Base-by-base conservation (phyloP, 73 alveolate species). In the Paramecium bursaria region DNA sequence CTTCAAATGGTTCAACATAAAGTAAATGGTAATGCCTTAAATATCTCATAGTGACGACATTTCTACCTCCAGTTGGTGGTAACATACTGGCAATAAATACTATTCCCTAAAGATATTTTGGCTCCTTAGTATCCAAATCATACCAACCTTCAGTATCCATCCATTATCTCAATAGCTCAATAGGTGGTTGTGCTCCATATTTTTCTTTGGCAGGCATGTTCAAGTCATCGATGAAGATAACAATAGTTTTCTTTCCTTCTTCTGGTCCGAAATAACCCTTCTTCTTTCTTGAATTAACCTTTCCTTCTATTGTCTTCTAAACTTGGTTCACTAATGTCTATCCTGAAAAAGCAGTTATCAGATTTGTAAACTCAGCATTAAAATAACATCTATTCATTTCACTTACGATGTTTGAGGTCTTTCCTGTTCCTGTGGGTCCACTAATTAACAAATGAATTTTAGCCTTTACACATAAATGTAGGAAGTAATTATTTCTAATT, bases 401-500 rank as follows among this genome's bases (percentile, higher is more conserved):
- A 75, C 95, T 87, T 0, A 92, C 95, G 1, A 96, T 86, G 7
- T 98, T 94, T 48, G 98, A 98, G 15, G 99, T 96, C 87, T 98
- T 98, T 46, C 99, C 99, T 50, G 99, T 97, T 55, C 99, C 99
- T 7, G 99, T 98, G 17, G 99, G 98, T 1, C 99, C 99, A 42
- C 98, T 93, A 61, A 96, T 92, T 75, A 98, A 87, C 46, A 94
- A 88, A 85, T 98, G 99, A 77, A 93, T 88, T 55, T 94, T 91
- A 79, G 90, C 88, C 22, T 92, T 86, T 3, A 93, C 97, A 23
- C 97, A 90, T 35, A 96, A 88, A 53, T 94, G 92, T 82, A 97
- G 74, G 73, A 97, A 87, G 90, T 95, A 94, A 53, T 94, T 91
- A 87, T 96, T 95, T 85, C 99, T 94, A 60, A 96, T 91, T 13